Evolutionary conservation across 2,329 filamentous ascomycete genomes (phyloP).

Genomic region (Fusarium sp.): DNA sequence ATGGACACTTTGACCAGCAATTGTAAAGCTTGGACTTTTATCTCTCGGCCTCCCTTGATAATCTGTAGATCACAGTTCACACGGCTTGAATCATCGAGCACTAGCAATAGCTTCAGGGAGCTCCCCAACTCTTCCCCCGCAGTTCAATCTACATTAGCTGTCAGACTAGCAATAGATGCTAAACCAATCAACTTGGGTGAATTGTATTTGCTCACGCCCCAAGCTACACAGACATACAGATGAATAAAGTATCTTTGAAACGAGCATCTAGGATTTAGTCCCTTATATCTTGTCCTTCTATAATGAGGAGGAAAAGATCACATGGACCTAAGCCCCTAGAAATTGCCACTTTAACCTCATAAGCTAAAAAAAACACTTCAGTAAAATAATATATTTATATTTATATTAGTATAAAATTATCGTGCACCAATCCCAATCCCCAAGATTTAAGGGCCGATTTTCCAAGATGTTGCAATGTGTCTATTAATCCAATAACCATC

Average conservation of each 20-base stretch:
- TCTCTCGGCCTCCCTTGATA: too few relatives aligned
- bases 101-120: background rate
- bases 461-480: background rate
- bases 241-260: background rate
- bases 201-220: background rate
- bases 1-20: background rate
- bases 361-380: too few relatives aligned
- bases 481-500: background rate
- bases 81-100: background rate
- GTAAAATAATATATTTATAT: too few relatives aligned
- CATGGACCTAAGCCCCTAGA: too few relatives aligned
- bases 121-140: background rate
- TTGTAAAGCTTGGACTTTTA: background rate
- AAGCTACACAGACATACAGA: accelerated
- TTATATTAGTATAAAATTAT: background rate
- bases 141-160: background rate
- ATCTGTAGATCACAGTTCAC: background rate
- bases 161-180: background rate
- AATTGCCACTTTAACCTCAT: too few relatives aligned
- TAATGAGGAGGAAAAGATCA: background rate
- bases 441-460: background rate
- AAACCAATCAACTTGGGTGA: background rate
- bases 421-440: too few relatives aligned
- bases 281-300: background rate
- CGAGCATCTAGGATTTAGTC: background rate